These are phyloP conservation scores for Trypanosoma caninum DNA, from an alignment of 208 protist genomes.

Conservation along the genomic window DNA sequence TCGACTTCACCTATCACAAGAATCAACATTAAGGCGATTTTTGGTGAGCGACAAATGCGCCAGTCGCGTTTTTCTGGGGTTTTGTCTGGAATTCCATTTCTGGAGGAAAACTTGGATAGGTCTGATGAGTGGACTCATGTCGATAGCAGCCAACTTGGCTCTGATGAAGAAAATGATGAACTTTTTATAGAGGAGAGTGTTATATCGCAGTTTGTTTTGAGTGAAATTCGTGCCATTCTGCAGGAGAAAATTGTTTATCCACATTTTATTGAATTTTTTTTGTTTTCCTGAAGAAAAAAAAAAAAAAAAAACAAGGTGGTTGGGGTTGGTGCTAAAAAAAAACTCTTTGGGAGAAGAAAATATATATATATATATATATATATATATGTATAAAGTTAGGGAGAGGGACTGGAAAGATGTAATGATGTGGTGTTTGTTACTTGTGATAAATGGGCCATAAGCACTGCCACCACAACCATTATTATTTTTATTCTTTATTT, in stretches of 20 bases:
- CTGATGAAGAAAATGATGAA: slow-evolving; percentile 33
- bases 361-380: neutral
- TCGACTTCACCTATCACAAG: slow-evolving; percentile 63
- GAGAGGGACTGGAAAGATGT: no score
- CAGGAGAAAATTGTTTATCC: slow-evolving; percentile 67
- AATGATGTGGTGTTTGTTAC: no score
- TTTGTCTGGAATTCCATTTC: slow-evolving; percentile 1
- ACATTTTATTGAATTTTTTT: slow-evolving; percentile 57
- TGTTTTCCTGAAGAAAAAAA: slow-evolving; percentile 19
- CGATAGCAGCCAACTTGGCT: slow-evolving; percentile 26
- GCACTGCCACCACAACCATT: no score
- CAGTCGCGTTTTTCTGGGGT: neutral
- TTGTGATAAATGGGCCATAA: no score
- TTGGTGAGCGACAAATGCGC: slow-evolving; percentile 31
- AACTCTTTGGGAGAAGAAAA: neutral
- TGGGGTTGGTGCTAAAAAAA: neutral
- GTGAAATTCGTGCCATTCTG: slow-evolving; percentile 63
- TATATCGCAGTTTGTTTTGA: slow-evolving; percentile 61
- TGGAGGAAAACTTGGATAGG: slow-evolving; percentile 16
- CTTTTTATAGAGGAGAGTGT: slow-evolving; percentile 69
- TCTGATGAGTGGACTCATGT: slow-evolving; percentile 24
- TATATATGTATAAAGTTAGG: neutral
- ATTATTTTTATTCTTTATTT: no score
- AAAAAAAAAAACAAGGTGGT: neutral
- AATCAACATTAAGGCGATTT: slow-evolving; percentile 50